Base-by-base conservation (phyloP, 305 asterid genomes). In the Fraxinus velutina region DNA sequence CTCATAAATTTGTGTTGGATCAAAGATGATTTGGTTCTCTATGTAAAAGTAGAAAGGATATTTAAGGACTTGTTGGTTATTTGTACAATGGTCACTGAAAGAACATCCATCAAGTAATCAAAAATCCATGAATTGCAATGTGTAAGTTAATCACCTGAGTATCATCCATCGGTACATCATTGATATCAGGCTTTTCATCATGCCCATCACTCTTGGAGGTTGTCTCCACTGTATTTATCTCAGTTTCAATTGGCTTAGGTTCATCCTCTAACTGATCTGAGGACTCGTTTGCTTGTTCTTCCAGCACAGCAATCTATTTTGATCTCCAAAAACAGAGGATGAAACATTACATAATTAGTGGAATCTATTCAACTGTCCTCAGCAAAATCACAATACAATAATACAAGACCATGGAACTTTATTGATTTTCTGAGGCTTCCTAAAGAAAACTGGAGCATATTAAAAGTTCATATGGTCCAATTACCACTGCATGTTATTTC, bases 121-220 rank as follows among this genome's bases (percentile, higher is more conserved):
- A 68, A 68, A 42, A 44, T 27, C 13, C 1, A 12, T 37, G 15
- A 7, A 6, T 15, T 73, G 81, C 21, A 17, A 33, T 42, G 1
- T 68, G 81, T 6, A 47, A 5, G 78, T 80, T 10, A 10, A 88
- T 80, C 75, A 92, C 98, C 96, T 88, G 89, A 68, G 52, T 88
- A 87, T 91, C 94, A 47, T 90, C 97, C 85, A 88, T 84, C 1
- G 97, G 97, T 30, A 90, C 85, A 86, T 95, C 97, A 81, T 95
- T 95, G 75, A 95, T 95, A 84, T 93, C 97, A 39, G 99, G 98
- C 88, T 95, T 95, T 86, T 89, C 97, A 15, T 90, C 93, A 68
- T 79, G 66, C 34, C 83, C 90, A 81, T 89, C 93, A 70, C 82
- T 85, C 82, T 87, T 87, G 79, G 96, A 88, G 55, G 90, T 90